Base-by-base conservation (phyloP, 1,284 basidiomycete species). In the Mrakiaceae sp. region DNA sequence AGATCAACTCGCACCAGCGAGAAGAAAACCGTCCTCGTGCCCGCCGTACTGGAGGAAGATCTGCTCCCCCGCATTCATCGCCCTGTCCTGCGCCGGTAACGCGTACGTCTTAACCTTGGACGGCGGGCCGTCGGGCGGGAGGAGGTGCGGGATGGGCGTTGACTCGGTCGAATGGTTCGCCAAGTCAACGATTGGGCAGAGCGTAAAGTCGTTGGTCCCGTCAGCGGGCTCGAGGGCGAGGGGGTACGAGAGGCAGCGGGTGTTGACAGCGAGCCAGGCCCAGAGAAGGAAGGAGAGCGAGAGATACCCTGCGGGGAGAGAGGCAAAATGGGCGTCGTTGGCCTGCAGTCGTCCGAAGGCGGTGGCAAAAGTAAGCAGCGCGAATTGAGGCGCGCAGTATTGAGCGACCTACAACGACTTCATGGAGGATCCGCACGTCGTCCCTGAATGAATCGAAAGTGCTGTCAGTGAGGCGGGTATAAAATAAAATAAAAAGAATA, bases 251-350 rank as follows among this genome's bases (percentile, higher is more conserved):
- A 66, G 56, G 47, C 65, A 66, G 16, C 65, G 56, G 4, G 65
- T 63, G 57, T 66, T 66, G 40, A 62, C 42, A 9, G 48, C 51
- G 14, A 66, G 58, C 61, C 64, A 65, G 49, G 64, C 64, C 64
- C 64, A 65, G 14, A 65, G 59, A 44, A 65, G n/a, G 11, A 48
- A 52, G 5, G 40, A 40, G 51, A 65, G 48, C 1, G 59, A 27
- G 27, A 27, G 27, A 27, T 27, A 27, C 27, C 27, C 27, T 27
- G 27, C 27, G 53, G 16, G 52, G 61, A 16, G 50, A 27, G 4
- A 46, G 47, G 27, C 51, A 55, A 6, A 44, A 54, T 7, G 59
- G 8, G 14, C 14, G 52, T 27, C 27, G 27, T 27, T 27, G 27
- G 27, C 27, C 27, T 27, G 27, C 27, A 27, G 3, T 9, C 3